A percentile compares a stretch with the other conserved stretches of the same genome.
These are phyloP conservation scores for Boletus barrowsii DNA, from an alignment of 768 basidiomycete species.

Conservation along the genomic window DNA sequence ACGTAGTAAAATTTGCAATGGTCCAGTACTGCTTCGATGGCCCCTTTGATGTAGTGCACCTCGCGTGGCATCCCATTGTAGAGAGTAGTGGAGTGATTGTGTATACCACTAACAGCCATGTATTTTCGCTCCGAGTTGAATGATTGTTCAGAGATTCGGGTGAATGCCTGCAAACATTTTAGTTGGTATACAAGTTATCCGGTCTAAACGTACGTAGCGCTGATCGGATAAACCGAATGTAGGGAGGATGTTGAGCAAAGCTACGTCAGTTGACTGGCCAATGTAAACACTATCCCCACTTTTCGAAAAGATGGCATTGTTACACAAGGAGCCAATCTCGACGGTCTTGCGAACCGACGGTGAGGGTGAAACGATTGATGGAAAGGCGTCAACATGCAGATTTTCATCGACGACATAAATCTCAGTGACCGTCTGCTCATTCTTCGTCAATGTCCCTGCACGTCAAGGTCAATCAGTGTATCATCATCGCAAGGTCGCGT, in stretches of 20 bases:
- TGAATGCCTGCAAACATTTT: constrained; percentile 50
- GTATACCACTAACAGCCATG: constrained; percentile 85
- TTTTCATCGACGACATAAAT: constrained; percentile 85
- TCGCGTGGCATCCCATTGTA: constrained; percentile 48
- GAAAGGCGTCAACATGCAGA: constrained; percentile 53
- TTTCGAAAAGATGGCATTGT: constrained; percentile 67
- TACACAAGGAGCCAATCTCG: constrained; percentile 85
- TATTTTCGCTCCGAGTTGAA: constrained; percentile 94
- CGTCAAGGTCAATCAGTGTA: not conserved
- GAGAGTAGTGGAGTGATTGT: constrained; percentile 34
- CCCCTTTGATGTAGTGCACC: constrained; percentile 89
- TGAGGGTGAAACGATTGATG: constrained; percentile 47
- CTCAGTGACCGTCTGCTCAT: constrained; percentile 93
- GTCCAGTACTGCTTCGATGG: constrained; percentile 83
- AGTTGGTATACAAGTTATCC: not conserved
- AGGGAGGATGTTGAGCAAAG: constrained; percentile 75
- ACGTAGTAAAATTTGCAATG: constrained; percentile 89
- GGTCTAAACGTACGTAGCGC: constrained; percentile 51
- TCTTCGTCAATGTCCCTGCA: constrained; percentile 85
- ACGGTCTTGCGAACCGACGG: constrained; percentile 71
- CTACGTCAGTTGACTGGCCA: constrained; percentile 93
- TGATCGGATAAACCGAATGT: constrained; percentile 67
- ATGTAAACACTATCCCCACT: constrained; percentile 72
- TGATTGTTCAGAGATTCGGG: constrained; percentile 72
- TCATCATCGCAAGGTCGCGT: not conserved